These are phyloP conservation scores for Populus alba DNA, from an alignment of 345 rosid genomes.

Conservation along the genomic window DNA sequence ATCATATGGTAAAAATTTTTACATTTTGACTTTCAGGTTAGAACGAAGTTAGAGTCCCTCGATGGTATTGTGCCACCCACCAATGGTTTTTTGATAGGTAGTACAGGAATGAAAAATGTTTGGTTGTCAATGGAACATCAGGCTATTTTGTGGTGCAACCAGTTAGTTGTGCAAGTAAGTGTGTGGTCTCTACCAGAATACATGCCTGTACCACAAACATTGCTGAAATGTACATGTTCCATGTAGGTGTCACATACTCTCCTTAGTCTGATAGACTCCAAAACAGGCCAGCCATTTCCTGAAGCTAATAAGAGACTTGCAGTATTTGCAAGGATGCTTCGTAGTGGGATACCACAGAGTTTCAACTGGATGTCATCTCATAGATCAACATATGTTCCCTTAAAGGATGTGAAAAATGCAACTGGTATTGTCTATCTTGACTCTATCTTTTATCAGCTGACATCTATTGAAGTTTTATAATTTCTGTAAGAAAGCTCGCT, in stretches of 20 bases:
- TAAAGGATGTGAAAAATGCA: slow-evolving; percentile 44
- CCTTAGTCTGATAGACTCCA: slow-evolving; percentile 82
- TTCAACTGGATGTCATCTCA: slow-evolving; percentile 60
- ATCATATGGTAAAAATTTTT: not conserved
- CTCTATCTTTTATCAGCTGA: not conserved
- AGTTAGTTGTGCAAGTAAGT: slow-evolving; percentile 92
- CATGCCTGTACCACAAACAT: not conserved
- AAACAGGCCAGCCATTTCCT: slow-evolving; percentile 63
- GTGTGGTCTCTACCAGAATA: slow-evolving; percentile 11
- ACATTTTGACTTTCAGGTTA: slow-evolving; percentile 50
- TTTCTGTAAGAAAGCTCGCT: too few relatives aligned
- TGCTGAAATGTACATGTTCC: slow-evolving; percentile 31
- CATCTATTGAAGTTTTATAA: not conserved
- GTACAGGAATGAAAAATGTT: slow-evolving; percentile 88
- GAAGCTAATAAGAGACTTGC: slow-evolving; percentile 59
- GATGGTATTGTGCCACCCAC: slow-evolving; percentile 91
- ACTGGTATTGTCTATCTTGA: slow-evolving; percentile 27
- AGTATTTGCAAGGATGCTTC: slow-evolving; percentile 76
- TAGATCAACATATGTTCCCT: slow-evolving; percentile 34
- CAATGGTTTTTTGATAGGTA: slow-evolving; percentile 87
- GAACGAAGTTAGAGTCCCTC: slow-evolving; percentile 76
- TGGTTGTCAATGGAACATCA: slow-evolving; percentile 99
- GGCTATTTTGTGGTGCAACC: slow-evolving; percentile 97
- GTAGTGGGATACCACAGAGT: slow-evolving; percentile 71
- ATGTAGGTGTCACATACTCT: slow-evolving; percentile 92